phyloP scores from a whole-genome alignment of 2,329 filamentous ascomycete species.

The Ascochyta viciae-villosae region DNA sequence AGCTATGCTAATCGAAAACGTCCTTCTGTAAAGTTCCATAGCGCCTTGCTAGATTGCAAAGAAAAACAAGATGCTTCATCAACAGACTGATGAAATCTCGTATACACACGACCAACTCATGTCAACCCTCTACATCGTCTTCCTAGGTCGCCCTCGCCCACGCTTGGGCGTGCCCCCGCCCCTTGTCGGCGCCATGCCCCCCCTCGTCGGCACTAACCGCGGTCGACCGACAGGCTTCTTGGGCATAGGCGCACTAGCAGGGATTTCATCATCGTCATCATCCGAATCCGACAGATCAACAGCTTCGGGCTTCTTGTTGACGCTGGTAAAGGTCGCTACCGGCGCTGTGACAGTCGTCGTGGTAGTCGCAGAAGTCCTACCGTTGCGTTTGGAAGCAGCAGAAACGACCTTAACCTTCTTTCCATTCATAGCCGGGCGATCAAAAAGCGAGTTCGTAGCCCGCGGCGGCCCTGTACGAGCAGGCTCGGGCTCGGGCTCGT shows the following conservation, averaged over 20 bases:
- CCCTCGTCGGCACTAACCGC: slow-evolving; percentile 20
- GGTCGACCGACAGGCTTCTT: slow-evolving; percentile 31
- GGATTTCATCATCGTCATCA: slow-evolving; percentile 42
- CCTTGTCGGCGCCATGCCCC: slow-evolving; percentile 30
- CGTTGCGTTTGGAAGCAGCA: slow-evolving; percentile 29
- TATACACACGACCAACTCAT: background rate
- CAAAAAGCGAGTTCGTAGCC: slow-evolving; percentile 38
- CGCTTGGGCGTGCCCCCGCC: slow-evolving; percentile 30
- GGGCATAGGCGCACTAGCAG: slow-evolving; percentile 33
- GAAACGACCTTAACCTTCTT: slow-evolving; percentile 48
- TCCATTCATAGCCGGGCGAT: slow-evolving; percentile 36
- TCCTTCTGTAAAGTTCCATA: background rate
- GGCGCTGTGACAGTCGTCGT: slow-evolving; percentile 21
- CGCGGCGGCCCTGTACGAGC: slow-evolving; percentile 24
- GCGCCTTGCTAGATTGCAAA: slow-evolving; percentile 6
- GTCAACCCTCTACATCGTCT: slow-evolving; percentile 18
- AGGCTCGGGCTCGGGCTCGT: background rate
- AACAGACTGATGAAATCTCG: too few species aligned
- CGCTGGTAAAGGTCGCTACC: slow-evolving; percentile 25
- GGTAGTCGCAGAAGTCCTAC: slow-evolving; percentile 15
- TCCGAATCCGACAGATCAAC: slow-evolving; percentile 38
- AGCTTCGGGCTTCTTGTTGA: slow-evolving; percentile 24
- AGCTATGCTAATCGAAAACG: background rate
- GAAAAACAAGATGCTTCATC: background rate
- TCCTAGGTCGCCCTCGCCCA: slow-evolving; percentile 36